Evolutionary conservation across 345 rosid species (phyloP).

Genomic region (Abelmoschus esculentus): DNA sequence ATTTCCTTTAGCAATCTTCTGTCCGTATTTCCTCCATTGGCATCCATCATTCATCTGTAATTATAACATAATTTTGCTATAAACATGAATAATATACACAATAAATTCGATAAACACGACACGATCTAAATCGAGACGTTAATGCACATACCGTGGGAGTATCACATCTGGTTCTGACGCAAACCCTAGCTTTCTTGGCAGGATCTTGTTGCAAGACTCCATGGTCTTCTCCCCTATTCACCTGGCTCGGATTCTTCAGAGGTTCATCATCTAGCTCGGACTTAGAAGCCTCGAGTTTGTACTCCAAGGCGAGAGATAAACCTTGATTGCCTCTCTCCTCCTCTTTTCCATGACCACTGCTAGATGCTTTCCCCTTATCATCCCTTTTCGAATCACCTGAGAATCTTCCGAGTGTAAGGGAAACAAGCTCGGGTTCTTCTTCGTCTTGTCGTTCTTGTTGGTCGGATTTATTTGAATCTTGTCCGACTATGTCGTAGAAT

Average conservation of each 20-base stretch:
- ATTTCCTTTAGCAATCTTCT: conserved; percentile 84
- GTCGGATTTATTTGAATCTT: conserved; percentile 25
- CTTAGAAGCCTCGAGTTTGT: conserved; percentile 37
- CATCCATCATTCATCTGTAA: conserved; percentile 88
- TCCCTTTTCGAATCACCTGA: conserved; percentile 29
- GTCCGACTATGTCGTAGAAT: conserved; percentile 33
- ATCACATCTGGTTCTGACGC: conserved; percentile 77
- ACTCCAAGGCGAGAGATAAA: conserved; percentile 44
- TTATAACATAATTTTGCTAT: too few species aligned
- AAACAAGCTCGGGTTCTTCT: conserved; percentile 56
- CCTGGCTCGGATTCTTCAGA: conserved; percentile 24
- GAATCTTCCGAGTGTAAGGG: conserved; percentile 62
- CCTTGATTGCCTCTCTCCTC: conserved; percentile 20
- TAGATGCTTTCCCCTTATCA: conserved; percentile 18
- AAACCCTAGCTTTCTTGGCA: conserved; percentile 81
- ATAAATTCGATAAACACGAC: too few species aligned
- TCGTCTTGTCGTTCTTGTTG: background rate
- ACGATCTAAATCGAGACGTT: too few species aligned
- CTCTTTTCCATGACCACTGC: conserved; percentile 11
- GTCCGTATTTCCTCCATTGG: conserved; percentile 98
- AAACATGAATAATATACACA: too few species aligned
- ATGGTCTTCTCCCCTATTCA: conserved; percentile 32
- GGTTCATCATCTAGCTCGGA: conserved; percentile 21
- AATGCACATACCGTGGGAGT: conserved; percentile 54
- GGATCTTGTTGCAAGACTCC: conserved; percentile 51